Evolutionary conservation across 331 rosid species (phyloP), one percentile per base, ranked within the genome.

Genomic region (Cydonia oblonga): DNA sequence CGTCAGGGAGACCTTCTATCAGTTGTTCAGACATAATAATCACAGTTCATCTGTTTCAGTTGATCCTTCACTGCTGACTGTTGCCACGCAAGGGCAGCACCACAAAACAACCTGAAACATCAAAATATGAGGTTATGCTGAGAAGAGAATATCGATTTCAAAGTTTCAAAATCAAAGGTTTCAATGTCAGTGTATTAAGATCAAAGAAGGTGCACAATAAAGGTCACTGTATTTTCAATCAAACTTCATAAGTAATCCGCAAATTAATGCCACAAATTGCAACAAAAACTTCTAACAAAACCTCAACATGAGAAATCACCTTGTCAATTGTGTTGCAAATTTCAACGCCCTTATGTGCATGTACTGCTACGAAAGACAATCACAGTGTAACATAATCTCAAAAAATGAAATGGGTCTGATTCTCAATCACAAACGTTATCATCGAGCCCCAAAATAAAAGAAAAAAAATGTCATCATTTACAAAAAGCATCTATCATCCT

Each of bases 1-100:
- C 91, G 14, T 93, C 92, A 16, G 98, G 98, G 73, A 93, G 98
- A 72, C 97, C 96, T 84, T 89, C 97, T 74, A 93, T 93, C 80
- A 93, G 78, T 79, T 79, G 80, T 79, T 79, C 96, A 81, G 97
- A 84, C 98, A 93, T 91, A 69, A 82, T 82, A 88, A 72, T 81
- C 74, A 70, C 80, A 78, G 59, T 75, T 80, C 95, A 90, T 89
- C 74, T 42, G 86, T 70, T 81, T 69, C 82, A 44, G 68, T 65
- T 52, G 71, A 80, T 75, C 51, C 76, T 70, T 32, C 74, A 20
- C 78, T 30, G 60, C 68, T 32, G 70, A 67, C 49, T 64, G 58
- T 73, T 63, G 78, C 73, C 76, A 58, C 51, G 24, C 46, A 59
- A 77, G 79, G 70, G 70, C 66, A 57, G 74, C 70, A 75, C 79